These are phyloP conservation scores for Tricholoma matsutake DNA, from an alignment of 768 basidiomycete species.

Conservation along the genomic window DNA sequence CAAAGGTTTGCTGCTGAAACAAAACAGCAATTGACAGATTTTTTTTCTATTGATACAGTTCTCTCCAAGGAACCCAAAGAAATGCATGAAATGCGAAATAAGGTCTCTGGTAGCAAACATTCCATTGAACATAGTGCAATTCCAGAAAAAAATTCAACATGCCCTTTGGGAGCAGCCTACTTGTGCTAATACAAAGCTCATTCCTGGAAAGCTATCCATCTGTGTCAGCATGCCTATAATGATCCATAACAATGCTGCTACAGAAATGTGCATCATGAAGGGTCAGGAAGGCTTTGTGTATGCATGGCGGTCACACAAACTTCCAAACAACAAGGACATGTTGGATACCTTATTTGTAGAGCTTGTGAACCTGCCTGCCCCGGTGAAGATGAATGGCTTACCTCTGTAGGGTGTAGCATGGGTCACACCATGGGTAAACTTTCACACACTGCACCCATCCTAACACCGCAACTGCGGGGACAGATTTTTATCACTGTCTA, in stretches of 20 bases:
- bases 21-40: too few relatives aligned
- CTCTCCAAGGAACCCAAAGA: too few relatives aligned
- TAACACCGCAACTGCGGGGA: too few relatives aligned
- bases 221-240: constrained; percentile 32
- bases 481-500: too few relatives aligned
- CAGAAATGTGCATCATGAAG: constrained; percentile 33
- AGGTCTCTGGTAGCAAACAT: too few relatives aligned
- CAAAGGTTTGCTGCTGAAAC: constrained; percentile 29
- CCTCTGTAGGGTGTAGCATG: too few relatives aligned
- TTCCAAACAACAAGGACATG: constrained; percentile 12
- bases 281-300: constrained; percentile 30
- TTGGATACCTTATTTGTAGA: constrained; percentile 31
- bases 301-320: constrained; percentile 31
- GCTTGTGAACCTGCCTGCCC: constrained; percentile 20
- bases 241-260: constrained; percentile 29
- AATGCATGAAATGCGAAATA: too few relatives aligned
- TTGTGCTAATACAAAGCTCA: too few relatives aligned
- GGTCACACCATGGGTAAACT: too few relatives aligned
- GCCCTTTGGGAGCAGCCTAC: background rate
- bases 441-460: too few relatives aligned
- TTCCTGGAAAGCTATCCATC: constrained; percentile 26
- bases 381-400: too few relatives aligned
- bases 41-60: too few relatives aligned
- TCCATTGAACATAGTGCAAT: background rate
- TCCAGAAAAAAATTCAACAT: background rate